A percentile compares a stretch with the other conserved stretches of the same genome.
These are phyloP conservation scores for Hypoxylon rubiginosum DNA, from an alignment of 2,329 filamentous ascomycete species.

Conservation along the genomic window DNA sequence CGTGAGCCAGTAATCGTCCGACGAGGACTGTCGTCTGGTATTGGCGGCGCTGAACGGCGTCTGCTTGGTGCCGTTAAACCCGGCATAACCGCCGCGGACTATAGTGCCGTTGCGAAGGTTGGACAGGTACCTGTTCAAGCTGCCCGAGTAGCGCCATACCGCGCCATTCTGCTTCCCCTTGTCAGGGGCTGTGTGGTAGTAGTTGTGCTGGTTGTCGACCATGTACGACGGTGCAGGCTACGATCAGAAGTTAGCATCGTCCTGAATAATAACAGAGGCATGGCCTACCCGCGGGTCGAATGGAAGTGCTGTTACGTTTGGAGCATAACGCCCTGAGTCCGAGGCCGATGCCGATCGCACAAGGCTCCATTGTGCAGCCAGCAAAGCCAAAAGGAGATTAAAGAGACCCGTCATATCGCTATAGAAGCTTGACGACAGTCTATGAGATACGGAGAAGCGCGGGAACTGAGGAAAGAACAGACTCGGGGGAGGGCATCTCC, in stretches of 20 bases:
- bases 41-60: not conserved
- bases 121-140: constrained; percentile 16
- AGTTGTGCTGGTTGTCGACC: constrained; percentile 43
- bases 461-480: not conserved
- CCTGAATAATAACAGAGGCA: no score
- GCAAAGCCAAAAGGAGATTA: not conserved
- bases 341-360: not conserved
- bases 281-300: not conserved
- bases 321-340: no score
- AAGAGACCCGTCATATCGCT: no score
- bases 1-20: not conserved
- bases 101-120: constrained; percentile 28
- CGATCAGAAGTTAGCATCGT: not conserved
- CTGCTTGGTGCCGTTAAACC: not conserved
- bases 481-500: not conserved
- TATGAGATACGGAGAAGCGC: not conserved
- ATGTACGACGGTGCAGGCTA: constrained; percentile 39
- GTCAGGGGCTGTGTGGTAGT: constrained; percentile 40
- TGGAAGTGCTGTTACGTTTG: no score
- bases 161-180: constrained; percentile 34
- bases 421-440: no score
- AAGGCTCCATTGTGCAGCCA: not conserved
- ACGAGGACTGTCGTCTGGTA: not conserved
- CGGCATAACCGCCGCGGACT: constrained; percentile 29
- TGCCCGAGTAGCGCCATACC: constrained; percentile 39